A percentile compares a stretch with the other conserved stretches of the same genome.
These are phyloP conservation scores for Adenanthera pavonina DNA, from an alignment of 306 rosid genomes.

Conservation along the genomic window DNA sequence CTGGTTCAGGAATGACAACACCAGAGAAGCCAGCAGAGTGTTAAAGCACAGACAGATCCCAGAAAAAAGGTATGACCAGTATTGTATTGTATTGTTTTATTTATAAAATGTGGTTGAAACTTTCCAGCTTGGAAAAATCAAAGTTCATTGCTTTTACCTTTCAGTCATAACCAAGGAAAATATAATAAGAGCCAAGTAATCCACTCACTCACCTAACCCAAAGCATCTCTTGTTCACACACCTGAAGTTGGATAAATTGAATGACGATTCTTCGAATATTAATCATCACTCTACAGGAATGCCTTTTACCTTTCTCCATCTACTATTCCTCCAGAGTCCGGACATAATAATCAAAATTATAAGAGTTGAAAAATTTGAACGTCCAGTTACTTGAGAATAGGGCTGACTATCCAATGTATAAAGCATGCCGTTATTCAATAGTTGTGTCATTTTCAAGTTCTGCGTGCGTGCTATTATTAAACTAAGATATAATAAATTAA, in stretches of 20 bases:
- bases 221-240: slow-evolving; percentile 11
- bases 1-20: not conserved
- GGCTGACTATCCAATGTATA: no score
- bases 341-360: slow-evolving; percentile 1
- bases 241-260: not conserved
- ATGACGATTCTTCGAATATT: not conserved
- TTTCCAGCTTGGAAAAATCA: not conserved
- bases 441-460: not conserved
- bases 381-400: slow-evolving; percentile 4
- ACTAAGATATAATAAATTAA: not conserved
- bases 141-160: not conserved
- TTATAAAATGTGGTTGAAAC: not conserved
- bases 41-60: not conserved
- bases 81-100: not conserved
- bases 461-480: not conserved
- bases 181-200: not conserved
- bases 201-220: not conserved
- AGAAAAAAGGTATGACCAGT: not conserved
- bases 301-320: not conserved
- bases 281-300: not conserved
- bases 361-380: not conserved
- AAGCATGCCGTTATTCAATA: not conserved
- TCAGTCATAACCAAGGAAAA: not conserved
- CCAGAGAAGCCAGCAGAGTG: not conserved
- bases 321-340: not conserved